Conservation (phyloP, 2,329 filamentous ascomycete genomes). For the Colletotrichum gloeosporioides region DNA sequence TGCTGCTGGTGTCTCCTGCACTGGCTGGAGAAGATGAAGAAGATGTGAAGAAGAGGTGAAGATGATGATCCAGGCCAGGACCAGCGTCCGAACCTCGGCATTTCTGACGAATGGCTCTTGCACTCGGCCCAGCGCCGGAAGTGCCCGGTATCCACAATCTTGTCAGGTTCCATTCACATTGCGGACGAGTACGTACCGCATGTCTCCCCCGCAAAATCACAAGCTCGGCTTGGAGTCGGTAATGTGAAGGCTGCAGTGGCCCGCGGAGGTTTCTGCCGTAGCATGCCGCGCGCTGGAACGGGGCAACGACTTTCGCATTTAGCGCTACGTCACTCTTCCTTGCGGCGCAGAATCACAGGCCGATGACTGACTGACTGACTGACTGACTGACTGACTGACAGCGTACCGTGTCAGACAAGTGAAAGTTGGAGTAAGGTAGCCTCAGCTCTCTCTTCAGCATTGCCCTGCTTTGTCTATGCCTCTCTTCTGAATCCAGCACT, state of each 20-base stretch:
- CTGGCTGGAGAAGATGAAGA: not conserved
- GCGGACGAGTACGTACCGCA: not conserved
- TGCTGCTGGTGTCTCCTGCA: not conserved
- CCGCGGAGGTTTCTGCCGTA: not conserved
- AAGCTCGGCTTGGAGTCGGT: constrained; percentile 61
- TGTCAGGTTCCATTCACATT: too few relatives aligned
- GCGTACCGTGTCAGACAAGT: not conserved
- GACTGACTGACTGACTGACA: not conserved
- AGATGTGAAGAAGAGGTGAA: not conserved
- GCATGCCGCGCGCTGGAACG: not conserved
- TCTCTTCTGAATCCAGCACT: not conserved
- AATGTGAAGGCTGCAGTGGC: constrained; percentile 31
- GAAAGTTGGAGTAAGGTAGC: not conserved
- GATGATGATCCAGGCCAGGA: not conserved
- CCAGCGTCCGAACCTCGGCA: constrained; percentile 21
- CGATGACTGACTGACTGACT: not conserved
- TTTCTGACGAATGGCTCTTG: constrained; percentile 8
- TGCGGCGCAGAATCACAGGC: constrained; percentile 9
- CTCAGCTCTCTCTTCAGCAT: not conserved
- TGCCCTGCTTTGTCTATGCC: not conserved
- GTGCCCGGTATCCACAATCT: not conserved
- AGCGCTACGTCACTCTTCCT: constrained; percentile 1
- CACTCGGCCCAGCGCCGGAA: constrained; percentile 14
- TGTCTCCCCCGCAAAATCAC: constrained; percentile 58
- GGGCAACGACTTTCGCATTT: not conserved